Base-by-base conservation (phyloP, 345 rosid genomes). In the Pistacia atlantica region DNA sequence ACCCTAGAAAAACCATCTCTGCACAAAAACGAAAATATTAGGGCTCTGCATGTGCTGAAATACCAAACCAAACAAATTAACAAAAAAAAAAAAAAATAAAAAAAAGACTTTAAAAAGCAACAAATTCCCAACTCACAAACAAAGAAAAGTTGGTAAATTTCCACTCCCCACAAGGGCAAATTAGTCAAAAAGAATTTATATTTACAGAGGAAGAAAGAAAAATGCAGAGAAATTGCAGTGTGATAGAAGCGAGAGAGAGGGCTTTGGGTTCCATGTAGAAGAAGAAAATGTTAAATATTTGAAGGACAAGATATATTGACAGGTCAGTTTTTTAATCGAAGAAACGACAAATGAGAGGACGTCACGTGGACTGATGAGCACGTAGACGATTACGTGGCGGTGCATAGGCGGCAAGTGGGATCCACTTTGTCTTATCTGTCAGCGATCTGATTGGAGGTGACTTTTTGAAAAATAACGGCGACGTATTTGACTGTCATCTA, bases 121-220 rank as follows among this genome's bases (percentile, higher is more conserved):
- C 49, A 75, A 64, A 57, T 59, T 76, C 31, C 38, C 63, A n/a
- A 71, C 75, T 77, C 73, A 77, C 80, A 78, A 65, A 78, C 71
- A 81, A 31, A 12, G 51, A 55, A 60, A 33, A 62, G 69, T 49
- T 18, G 28, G 25, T 25, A 31, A 37, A 18, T 69, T 45, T 2
- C 18, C 17, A 66, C 12, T 48, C 51, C 20, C 38, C 5, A 45
- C 14, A 69, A 20, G 72, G 85, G 69, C 55, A 67, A 46, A 20
- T 49, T 55, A 62, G 75, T 42, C 74, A 37, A 45, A 45, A 71
- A 10, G 52, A 65, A 73, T 56, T 57, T 18, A 67, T 28, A 45
- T 38, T 65, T 48, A 46, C 13, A 56, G 63, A 35, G 42, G 28
- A 37, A 6, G 51, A 7, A 69, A 61, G 72, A 72, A 56, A 74